Conservation (phyloP, 805 yeast genomes). For the Candida adriatica region DNA sequence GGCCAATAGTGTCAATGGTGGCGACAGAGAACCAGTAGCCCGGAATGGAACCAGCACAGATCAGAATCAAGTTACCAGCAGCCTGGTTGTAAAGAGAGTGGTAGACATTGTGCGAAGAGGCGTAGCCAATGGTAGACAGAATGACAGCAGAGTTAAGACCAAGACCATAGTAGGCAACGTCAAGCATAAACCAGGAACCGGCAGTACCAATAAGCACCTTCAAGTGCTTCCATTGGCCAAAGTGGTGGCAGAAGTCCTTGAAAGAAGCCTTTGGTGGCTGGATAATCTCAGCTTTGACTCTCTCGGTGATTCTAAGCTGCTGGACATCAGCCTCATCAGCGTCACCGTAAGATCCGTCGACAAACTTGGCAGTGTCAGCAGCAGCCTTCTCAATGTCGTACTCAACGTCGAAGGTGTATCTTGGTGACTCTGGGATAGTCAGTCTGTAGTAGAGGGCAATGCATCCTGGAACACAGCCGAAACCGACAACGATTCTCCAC, state of each 20-base stretch:
- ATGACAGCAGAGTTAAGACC: conserved; percentile 77
- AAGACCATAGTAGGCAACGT: conserved; percentile 87
- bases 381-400: conserved; percentile 50
- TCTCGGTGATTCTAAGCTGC: conserved; percentile 39
- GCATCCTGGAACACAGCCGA: conserved; percentile 86
- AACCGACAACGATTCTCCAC: conserved; percentile 90
- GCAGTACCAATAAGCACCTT: conserved; percentile 85
- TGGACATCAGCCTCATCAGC: conserved; percentile 40
- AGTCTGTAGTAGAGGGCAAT: conserved; percentile 85
- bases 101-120: conserved; percentile 66
- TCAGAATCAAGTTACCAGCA: conserved; percentile 87
- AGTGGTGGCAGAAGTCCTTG: conserved; percentile 65
- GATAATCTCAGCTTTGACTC: conserved; percentile 45
- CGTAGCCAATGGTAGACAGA: conserved; percentile 78
- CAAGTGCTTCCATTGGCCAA: conserved; percentile 78
- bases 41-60: conserved; percentile 93
- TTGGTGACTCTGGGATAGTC: conserved; percentile 92
- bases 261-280: conserved; percentile 77
- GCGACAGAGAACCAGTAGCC: conserved; percentile 88
- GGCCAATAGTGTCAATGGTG: conserved; percentile 73
- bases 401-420: conserved; percentile 75
- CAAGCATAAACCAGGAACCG: conserved; percentile 85
- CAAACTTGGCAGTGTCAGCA: conserved; percentile 47
- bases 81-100: conserved; percentile 64
- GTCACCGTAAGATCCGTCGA: conserved; percentile 43